Percentiles rank a stretch among this genome's conserved stretches.
These are phyloP conservation scores for Cardamine occulta DNA, from an alignment of 345 rosid genomes.

Conservation along the genomic window DNA sequence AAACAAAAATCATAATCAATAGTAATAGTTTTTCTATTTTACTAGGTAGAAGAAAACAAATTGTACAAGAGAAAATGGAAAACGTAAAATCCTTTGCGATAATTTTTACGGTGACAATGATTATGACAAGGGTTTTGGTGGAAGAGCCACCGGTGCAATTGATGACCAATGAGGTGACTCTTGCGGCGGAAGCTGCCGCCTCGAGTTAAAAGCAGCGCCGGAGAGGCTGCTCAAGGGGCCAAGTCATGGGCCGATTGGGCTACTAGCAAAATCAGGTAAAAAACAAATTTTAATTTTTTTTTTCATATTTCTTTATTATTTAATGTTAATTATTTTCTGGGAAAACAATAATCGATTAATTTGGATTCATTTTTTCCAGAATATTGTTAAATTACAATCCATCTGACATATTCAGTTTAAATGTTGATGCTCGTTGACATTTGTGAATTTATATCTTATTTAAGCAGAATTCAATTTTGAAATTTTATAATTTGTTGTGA, in stretches of 20 bases:
- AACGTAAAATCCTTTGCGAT: conserved; percentile 21
- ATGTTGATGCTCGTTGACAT: neutral
- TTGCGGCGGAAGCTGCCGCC: conserved; percentile 45
- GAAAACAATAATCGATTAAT: neutral
- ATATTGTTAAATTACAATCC: neutral
- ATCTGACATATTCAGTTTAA: neutral
- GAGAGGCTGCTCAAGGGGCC: conserved; percentile 45
- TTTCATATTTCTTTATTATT: neutral
- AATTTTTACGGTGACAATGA: conserved; percentile 22
- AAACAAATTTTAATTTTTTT: no score
- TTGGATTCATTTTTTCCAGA: neutral
- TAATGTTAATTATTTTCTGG: neutral
- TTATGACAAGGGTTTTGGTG: conserved; percentile 22
- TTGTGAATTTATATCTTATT: neutral
- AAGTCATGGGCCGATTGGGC: conserved; percentile 48
- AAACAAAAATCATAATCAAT: conserved; percentile 18
- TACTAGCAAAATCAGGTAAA: conserved; percentile 27
- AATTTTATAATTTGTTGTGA: no score
- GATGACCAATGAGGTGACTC: conserved; percentile 33
- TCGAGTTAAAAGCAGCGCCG: conserved; percentile 41
- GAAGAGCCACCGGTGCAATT: conserved; percentile 30
- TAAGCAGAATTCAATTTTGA: neutral
- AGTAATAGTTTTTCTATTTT: conserved; percentile 20
- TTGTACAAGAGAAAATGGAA: conserved; percentile 27
- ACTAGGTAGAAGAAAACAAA: conserved; percentile 23